Conservation (phyloP, 495 filamentous ascomycete genomes). For the Penicilliopsis zonata region DNA sequence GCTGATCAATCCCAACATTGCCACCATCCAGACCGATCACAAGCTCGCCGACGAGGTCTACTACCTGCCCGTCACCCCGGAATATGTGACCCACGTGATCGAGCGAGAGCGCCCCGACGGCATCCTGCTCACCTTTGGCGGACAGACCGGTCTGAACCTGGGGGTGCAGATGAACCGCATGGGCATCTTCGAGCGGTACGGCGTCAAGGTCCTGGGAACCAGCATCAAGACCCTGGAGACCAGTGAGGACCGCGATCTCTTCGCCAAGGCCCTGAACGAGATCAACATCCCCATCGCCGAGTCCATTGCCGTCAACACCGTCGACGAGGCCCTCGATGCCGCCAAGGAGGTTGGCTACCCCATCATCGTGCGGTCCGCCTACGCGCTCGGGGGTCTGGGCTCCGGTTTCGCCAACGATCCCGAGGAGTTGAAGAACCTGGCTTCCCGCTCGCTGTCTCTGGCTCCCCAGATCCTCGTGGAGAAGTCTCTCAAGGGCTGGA, state of each 20-base stretch:
- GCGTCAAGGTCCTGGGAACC: slow-evolving; percentile 88
- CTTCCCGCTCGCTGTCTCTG: slow-evolving; percentile 85
- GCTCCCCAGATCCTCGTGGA: slow-evolving; percentile 95
- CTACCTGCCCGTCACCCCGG: slow-evolving; percentile 92
- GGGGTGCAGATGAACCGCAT: slow-evolving; percentile 96
- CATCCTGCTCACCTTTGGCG: slow-evolving; percentile 92
- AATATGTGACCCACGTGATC: slow-evolving; percentile 96
- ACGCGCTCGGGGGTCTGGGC: slow-evolving; percentile 88
- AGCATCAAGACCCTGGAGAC: slow-evolving; percentile 89
- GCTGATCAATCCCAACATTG: slow-evolving; percentile 97
- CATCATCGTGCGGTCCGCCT: slow-evolving; percentile 94
- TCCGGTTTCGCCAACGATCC: slow-evolving; percentile 94
- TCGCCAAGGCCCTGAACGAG: slow-evolving; percentile 81
- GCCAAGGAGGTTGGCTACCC: slow-evolving; percentile 84
- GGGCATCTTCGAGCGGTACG: slow-evolving; percentile 89
- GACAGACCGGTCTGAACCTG: slow-evolving; percentile 90
- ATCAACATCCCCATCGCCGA: slow-evolving; percentile 96
- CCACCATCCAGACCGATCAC: slow-evolving; percentile 96
- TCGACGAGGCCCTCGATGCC: slow-evolving; percentile 83
- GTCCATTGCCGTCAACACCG: slow-evolving; percentile 78
- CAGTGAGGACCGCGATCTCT: slow-evolving; percentile 91
- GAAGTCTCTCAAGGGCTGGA: slow-evolving; percentile 99
- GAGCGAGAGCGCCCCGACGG: slow-evolving; percentile 84
- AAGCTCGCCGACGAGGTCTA: slow-evolving; percentile 96
- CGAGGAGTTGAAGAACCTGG: slow-evolving; percentile 85